phyloP scores from a whole-genome alignment of 768 basidiomycete genomes.

The Lyophyllum atratum region DNA sequence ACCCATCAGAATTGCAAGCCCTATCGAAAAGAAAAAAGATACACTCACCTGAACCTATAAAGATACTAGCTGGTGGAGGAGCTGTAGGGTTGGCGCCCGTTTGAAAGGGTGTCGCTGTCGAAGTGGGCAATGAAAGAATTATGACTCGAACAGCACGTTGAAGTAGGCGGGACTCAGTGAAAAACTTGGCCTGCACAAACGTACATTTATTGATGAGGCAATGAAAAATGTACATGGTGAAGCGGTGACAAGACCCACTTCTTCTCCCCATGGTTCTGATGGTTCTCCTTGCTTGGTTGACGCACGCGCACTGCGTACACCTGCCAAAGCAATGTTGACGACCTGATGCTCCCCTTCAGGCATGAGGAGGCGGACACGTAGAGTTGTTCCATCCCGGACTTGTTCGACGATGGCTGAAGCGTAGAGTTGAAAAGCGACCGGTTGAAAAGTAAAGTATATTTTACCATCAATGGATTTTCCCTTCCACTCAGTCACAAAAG shows the following conservation, averaged over 20 bases:
- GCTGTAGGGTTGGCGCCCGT: constrained; percentile 49
- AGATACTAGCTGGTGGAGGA: constrained; percentile 75
- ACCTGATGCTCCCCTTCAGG: constrained; percentile 90
- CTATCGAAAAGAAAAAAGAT: background rate
- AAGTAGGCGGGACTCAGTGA: constrained; percentile 85
- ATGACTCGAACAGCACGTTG: constrained; percentile 78
- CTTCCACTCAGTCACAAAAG: constrained; percentile 90
- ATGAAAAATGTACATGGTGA: constrained; percentile 7
- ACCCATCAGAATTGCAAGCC: too few relatives aligned
- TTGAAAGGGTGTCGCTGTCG: constrained; percentile 82
- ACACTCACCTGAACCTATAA: constrained; percentile 79
- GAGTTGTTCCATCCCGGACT: constrained; percentile 89
- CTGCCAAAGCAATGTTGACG: constrained; percentile 82
- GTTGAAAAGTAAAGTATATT: background rate
- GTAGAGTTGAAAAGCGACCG: constrained; percentile 8
- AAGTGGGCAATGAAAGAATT: constrained; percentile 78
- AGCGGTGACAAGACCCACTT: constrained; percentile 49
- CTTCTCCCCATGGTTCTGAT: constrained; percentile 87
- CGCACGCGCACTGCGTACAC: constrained; percentile 73
- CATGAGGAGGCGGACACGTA: constrained; percentile 86
- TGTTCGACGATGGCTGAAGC: constrained; percentile 84
- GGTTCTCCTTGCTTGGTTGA: constrained; percentile 74
- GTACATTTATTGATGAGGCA: constrained; percentile 18
- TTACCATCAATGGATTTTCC: constrained; percentile 87
- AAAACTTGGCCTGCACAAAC: constrained; percentile 77